Conservation (phyloP, 1,284 basidiomycete species). For the Microbotryomycetes sp. region DNA sequence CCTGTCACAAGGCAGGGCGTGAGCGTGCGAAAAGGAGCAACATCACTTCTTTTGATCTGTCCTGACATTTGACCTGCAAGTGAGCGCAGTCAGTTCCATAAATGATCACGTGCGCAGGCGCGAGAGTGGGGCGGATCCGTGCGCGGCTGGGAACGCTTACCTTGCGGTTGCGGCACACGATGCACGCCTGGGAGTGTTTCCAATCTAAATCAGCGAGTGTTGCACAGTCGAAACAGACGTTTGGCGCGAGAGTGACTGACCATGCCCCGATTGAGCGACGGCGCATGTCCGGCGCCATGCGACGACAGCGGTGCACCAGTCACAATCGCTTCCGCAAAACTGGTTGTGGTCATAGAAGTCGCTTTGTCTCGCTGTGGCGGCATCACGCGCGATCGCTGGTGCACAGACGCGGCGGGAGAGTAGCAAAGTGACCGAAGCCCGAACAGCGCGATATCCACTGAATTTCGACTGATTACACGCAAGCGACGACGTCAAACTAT, state of each 20-base stretch:
- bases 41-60: no score
- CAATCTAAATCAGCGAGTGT: no score
- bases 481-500: no score
- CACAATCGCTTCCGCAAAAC: conserved; percentile 4
- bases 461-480: no score
- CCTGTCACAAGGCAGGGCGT: background rate
- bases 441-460: no score
- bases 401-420: no score
- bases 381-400: no score
- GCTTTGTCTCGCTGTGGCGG: no score
- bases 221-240: no score
- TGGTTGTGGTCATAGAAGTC: background rate
- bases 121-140: background rate
- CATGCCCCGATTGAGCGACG: conserved; percentile 6
- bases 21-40: background rate
- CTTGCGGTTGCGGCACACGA: background rate
- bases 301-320: conserved; percentile 3
- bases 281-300: background rate
- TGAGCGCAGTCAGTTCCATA: background rate
- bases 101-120: background rate
- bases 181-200: background rate
- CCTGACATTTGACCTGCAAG: conserved; percentile 20
- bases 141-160: background rate
- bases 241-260: no score
- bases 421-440: no score